Base-by-base conservation (phyloP, 495 filamentous ascomycete genomes). In the Trichoderma orchidacearum region DNA sequence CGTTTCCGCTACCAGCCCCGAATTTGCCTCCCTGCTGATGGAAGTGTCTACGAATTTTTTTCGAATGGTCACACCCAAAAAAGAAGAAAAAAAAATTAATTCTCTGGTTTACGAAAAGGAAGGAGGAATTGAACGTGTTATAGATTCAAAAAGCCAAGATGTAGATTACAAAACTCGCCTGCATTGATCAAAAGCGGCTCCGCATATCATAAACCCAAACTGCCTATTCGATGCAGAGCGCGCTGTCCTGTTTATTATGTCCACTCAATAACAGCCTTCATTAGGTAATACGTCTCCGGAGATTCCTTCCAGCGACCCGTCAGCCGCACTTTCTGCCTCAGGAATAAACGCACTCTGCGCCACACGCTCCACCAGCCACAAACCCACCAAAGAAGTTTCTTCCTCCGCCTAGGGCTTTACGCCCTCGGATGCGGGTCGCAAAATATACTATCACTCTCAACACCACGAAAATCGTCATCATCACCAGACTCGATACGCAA, bases 401-500 rank as follows among this genome's bases (percentile, higher is more conserved):
- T 30, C 28, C 15, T 17, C n/a, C 28, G 30, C 23, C 41, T 55
- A 55, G 53, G 53, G 53, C 53, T 55, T 36, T 27, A 34, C 53
- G 53, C 53, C 53, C 53, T 34, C 53, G 32, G 51, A 53, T 30
- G 28, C 30, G 30, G 53, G 51, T 30, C 30, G 30, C 53, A 55
- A 55, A 55, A 55, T 38, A 21, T 34, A 34, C 53, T 21, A 27
- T 35, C 30, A 36, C n/a, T 36, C 53, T 55, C 53, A 32, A 38
- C 31, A 48, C 27, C 41, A 48, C 30, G 30, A 55, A 55, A 27
- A 55, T 36, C 53, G 32, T 55, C 53, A 55, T 55, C 53, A 55
- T 36, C 53, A 55, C 53, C 31, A 30, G 53, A 55, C 53, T 55
- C 53, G 53, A 55, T 34, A 55, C 53, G 31, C 53, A 55, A 34